phyloP scores from a whole-genome alignment of 495 filamentous ascomycete genomes.

The Penicillium egyptiacum region DNA sequence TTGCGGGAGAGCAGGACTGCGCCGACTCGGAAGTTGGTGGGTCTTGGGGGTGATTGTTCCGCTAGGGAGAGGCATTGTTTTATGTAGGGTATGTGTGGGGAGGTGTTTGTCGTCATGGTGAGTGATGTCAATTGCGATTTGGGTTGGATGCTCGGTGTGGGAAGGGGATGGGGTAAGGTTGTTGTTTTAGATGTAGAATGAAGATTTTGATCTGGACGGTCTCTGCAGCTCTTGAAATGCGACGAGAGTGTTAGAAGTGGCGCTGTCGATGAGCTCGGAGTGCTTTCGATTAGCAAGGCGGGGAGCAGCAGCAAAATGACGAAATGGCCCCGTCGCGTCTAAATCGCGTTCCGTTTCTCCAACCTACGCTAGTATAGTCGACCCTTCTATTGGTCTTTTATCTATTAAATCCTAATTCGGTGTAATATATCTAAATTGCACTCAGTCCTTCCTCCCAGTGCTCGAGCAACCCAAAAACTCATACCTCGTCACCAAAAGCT shows the following conservation, averaged over 20 bases:
- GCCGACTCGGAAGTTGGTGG: slow-evolving; percentile 92
- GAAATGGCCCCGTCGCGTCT: slow-evolving; percentile 25
- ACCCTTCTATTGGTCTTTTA: not conserved
- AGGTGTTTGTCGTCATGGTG: slow-evolving; percentile 25
- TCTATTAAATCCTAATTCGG: not conserved
- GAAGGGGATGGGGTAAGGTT: not conserved
- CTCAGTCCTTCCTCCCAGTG: not conserved
- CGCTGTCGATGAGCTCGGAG: slow-evolving; percentile 1
- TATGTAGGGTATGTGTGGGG: slow-evolving; percentile 65
- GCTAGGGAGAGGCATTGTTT: slow-evolving; percentile 71
- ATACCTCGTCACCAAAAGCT: not conserved
- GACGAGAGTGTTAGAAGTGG: not conserved
- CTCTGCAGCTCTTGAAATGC: not conserved
- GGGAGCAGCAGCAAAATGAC: slow-evolving; percentile 30
- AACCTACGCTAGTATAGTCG: not conserved
- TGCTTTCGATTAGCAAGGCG: slow-evolving; percentile 13
- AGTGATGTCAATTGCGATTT: slow-evolving; percentile 5
- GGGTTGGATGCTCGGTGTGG: not conserved
- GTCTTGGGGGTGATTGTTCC: slow-evolving; percentile 72
- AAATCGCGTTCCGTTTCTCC: slow-evolving; percentile 23
- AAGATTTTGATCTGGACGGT: not conserved
- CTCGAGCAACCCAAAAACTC: no score
- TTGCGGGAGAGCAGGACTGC: slow-evolving; percentile 68
- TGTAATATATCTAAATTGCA: not conserved
- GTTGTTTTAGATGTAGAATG: not conserved